Conservation (phyloP, 805 yeast genomes). For the Kodamaea nitidulidarum region DNA sequence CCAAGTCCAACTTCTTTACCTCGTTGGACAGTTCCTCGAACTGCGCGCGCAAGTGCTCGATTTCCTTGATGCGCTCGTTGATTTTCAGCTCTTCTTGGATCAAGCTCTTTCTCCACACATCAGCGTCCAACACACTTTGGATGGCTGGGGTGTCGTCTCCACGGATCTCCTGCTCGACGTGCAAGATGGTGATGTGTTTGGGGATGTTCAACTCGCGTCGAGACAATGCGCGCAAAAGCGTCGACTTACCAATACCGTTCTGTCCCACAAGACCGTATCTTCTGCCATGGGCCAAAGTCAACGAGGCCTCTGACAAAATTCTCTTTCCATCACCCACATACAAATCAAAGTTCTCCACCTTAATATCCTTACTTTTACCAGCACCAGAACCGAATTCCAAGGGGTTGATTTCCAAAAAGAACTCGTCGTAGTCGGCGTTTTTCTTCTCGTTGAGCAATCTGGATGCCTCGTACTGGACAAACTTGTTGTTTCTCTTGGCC, state of each 20-base stretch:
- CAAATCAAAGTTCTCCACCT: slow-evolving; percentile 86
- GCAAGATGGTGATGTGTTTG: slow-evolving; percentile 89
- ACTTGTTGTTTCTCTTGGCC: slow-evolving; percentile 81
- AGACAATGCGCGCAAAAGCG: slow-evolving; percentile 83
- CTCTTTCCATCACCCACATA: slow-evolving; percentile 96
- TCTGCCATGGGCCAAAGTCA: slow-evolving; percentile 86
- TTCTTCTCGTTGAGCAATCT: slow-evolving; percentile 66
- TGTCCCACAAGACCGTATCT: slow-evolving; percentile 98
- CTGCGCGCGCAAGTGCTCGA: slow-evolving; percentile 63
- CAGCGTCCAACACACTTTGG: slow-evolving; percentile 97
- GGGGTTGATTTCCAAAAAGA: slow-evolving; percentile 93
- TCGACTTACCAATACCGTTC: slow-evolving; percentile 99
- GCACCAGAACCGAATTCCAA: slow-evolving; percentile 75
- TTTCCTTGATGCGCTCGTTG: slow-evolving; percentile 69
- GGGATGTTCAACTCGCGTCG: slow-evolving; percentile 93
- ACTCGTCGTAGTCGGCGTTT: slow-evolving; percentile 83
- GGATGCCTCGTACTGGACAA: slow-evolving; percentile 91
- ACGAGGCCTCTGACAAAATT: slow-evolving; percentile 81
- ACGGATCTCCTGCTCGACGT: slow-evolving; percentile 94
- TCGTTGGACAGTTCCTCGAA: slow-evolving; percentile 71
- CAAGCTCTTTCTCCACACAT: slow-evolving; percentile 95
- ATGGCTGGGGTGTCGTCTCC: slow-evolving; percentile 91
- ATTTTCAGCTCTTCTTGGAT: slow-evolving; percentile 71
- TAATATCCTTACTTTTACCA: slow-evolving; percentile 97
- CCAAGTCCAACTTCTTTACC: slow-evolving; percentile 77